These are phyloP conservation scores for Raddia distichophylla DNA, from an alignment of 176 grass and related monocot species.

Conservation along the genomic window DNA sequence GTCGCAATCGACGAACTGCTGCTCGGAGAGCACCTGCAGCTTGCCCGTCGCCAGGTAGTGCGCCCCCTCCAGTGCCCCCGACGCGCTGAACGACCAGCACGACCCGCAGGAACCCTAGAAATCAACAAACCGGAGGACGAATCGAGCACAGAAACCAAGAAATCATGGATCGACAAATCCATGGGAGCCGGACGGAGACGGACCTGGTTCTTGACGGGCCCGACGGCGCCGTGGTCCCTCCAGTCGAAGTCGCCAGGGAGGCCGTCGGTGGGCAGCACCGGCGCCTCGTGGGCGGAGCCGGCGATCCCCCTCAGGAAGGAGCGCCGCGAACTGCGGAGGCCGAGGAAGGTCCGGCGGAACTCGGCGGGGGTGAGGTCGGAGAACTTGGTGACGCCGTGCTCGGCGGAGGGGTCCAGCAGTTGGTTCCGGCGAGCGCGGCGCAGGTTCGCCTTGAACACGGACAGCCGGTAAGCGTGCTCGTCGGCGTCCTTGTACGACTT, in stretches of 20 bases:
- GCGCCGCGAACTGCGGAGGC: constrained; percentile 53
- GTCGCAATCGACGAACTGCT: constrained; percentile 87
- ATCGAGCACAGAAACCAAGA: neutral
- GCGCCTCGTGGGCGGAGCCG: constrained; percentile 59
- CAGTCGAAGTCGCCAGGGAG: constrained; percentile 85
- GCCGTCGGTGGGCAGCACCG: constrained; percentile 75
- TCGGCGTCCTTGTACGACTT: constrained; percentile 73
- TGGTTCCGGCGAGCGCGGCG: constrained; percentile 74
- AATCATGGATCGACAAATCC: constrained; percentile 5
- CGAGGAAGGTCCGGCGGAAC: constrained; percentile 73
- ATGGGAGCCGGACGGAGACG: constrained; percentile 8
- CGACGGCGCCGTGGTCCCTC: constrained; percentile 84
- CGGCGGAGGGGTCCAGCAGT: constrained; percentile 73
- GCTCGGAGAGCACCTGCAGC: constrained; percentile 76
- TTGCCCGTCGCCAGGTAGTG: constrained; percentile 82
- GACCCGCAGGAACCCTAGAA: constrained; percentile 87
- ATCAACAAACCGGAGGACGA: neutral
- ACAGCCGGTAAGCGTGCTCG: constrained; percentile 73
- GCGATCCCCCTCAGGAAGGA: constrained; percentile 41
- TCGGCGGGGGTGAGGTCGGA: constrained; percentile 89
- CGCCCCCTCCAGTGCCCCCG: constrained; percentile 82
- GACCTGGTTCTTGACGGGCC: constrained; percentile 87
- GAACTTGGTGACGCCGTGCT: constrained; percentile 88
- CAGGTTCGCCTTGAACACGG: constrained; percentile 86
- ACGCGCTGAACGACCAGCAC: constrained; percentile 90